phyloP scores from a whole-genome alignment of 306 rosid species.

The Rosa persica region DNA sequence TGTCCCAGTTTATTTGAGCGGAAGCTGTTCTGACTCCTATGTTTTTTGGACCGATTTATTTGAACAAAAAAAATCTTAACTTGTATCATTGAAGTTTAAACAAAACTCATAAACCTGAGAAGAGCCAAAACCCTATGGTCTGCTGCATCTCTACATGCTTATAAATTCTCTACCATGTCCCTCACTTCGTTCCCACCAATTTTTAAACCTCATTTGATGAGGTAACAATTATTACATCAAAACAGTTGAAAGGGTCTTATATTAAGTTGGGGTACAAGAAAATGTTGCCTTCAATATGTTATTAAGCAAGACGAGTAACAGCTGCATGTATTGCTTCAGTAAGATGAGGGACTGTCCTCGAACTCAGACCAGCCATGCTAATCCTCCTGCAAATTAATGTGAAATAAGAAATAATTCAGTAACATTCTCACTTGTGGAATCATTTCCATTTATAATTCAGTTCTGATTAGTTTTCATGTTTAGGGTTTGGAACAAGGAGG shows the following conservation, averaged over 20 bases:
- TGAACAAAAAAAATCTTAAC: background rate
- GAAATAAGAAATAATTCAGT: background rate
- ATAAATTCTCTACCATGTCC: background rate
- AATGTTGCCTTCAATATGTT: background rate
- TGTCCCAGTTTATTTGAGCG: too few relatives aligned
- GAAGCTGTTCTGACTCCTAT: too few relatives aligned
- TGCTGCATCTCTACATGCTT: background rate
- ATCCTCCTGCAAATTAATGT: conserved; percentile 67
- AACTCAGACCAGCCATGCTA: conserved; percentile 98
- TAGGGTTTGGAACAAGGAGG: background rate
- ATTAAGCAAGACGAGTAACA: conserved; percentile 47
- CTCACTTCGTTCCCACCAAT: background rate
- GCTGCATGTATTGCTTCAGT: conserved; percentile 92
- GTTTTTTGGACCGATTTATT: too few relatives aligned
- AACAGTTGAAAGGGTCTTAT: background rate
- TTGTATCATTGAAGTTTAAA: background rate
- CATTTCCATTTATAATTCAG: background rate
- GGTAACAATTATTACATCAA: conserved; percentile 40
- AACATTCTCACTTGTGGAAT: background rate
- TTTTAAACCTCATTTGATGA: conserved; percentile 17
- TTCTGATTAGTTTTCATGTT: background rate
- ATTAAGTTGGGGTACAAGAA: background rate
- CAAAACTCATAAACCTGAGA: background rate
- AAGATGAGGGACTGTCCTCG: conserved; percentile 86
- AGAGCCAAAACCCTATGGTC: background rate